A percentile compares a stretch with the other conserved stretches of the same genome.
Conservation (phyloP, 2,329 filamentous ascomycete genomes). For the Leptodontidium sp. region DNA sequence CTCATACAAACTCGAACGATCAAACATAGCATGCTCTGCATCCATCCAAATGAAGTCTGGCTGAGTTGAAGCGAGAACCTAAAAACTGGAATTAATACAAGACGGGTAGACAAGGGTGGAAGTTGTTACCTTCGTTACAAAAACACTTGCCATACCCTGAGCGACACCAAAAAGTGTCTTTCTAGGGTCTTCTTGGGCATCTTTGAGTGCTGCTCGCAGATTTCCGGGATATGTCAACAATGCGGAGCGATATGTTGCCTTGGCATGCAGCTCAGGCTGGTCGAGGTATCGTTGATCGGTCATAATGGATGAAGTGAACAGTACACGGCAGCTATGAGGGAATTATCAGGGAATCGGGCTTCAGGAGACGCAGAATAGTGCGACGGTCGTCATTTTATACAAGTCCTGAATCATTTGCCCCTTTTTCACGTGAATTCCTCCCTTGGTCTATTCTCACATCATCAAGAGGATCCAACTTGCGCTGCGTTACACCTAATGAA, state of each 20-base stretch:
- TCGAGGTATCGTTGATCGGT: conserved; percentile 14
- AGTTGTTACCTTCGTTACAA: conserved; percentile 15
- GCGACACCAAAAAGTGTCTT: conserved; percentile 18
- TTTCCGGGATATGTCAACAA: conserved; percentile 23
- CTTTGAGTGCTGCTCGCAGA: conserved; percentile 6
- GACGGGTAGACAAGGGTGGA: too few relatives aligned
- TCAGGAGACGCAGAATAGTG: not conserved
- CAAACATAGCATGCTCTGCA: conserved; percentile 22
- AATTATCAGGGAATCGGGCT: too few relatives aligned
- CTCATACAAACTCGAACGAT: conserved; percentile 19
- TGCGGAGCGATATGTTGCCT: conserved; percentile 17
- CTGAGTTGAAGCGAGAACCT: conserved; percentile 22
- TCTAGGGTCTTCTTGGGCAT: conserved; percentile 9
- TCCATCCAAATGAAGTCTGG: conserved; percentile 26
- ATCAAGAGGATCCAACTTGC: conserved; percentile 1
- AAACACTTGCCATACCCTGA: conserved; percentile 19
- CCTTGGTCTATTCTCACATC: conserved; percentile 1
- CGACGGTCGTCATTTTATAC: not conserved
- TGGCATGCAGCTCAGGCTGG: conserved; percentile 19
- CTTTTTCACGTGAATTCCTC: conserved; percentile 6
- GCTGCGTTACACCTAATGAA: not conserved
- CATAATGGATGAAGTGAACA: conserved; percentile 6
- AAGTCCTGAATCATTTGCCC: not conserved
- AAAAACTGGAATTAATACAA: not conserved
- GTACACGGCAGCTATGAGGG: too few relatives aligned